Percentiles rank a stretch among this genome's conserved stretches.
phyloP scores from a whole-genome alignment of 2,329 filamentous ascomycete genomes.

The Pyrenochaeta sp. region DNA sequence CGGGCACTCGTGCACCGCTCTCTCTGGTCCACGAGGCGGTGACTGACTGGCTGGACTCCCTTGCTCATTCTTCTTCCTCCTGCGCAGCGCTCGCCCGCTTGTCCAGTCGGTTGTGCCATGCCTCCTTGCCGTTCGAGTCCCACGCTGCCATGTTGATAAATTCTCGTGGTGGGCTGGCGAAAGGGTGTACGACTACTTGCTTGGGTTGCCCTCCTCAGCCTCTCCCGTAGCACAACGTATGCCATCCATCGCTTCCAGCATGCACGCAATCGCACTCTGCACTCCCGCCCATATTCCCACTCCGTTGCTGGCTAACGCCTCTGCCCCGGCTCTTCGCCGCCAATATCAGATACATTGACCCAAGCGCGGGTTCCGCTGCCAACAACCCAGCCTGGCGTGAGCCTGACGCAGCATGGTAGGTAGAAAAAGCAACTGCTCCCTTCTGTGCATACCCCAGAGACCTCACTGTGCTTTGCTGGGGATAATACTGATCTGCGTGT shows the following conservation, averaged over 20 bases:
- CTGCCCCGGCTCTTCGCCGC: conserved; percentile 27
- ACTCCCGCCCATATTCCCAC: conserved; percentile 29
- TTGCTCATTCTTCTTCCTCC: conserved; percentile 17
- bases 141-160: conserved; percentile 32
- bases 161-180: conserved; percentile 12
- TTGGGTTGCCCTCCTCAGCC: conserved; percentile 36
- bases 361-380: conserved; percentile 34
- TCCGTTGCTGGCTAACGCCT: conserved; percentile 25
- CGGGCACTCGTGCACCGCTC: conserved; percentile 22
- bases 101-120: conserved; percentile 10
- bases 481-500: conserved; percentile 32
- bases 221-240: conserved; percentile 42
- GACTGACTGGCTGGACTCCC: conserved; percentile 33
- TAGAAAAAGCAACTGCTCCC: conserved; percentile 35
- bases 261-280: conserved; percentile 46
- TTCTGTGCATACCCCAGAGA: too few species aligned
- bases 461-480: too few species aligned
- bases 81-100: too few species aligned
- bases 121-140: conserved; percentile 20
- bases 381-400: conserved; percentile 29
- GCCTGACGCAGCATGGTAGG: conserved; percentile 48
- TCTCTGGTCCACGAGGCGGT: conserved; percentile 33
- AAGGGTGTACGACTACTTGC: conserved; percentile 28
- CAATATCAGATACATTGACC: conserved; percentile 46
- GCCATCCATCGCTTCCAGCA: conserved; percentile 42